phyloP scores from a whole-genome alignment of 2,329 filamentous ascomycete species.

The Arthrobotrys musiformis region DNA sequence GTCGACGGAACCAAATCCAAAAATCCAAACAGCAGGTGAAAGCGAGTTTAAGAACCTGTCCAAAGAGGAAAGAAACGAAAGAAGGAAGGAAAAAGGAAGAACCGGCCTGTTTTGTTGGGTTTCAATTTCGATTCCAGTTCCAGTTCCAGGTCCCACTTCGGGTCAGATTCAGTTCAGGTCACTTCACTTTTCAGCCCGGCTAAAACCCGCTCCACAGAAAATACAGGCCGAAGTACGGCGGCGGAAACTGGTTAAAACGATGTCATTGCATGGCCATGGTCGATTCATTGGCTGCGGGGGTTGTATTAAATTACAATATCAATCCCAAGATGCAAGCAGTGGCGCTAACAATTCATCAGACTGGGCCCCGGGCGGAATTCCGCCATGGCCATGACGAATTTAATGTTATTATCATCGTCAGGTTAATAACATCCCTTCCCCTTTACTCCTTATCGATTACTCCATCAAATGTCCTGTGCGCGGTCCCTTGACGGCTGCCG shows the following conservation, averaged over 20 bases:
- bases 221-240: not conserved
- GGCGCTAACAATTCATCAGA: not conserved
- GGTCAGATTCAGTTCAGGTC: too few relatives aligned
- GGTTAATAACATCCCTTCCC: conserved; percentile 25
- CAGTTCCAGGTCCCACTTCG: too few relatives aligned
- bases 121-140: conserved; percentile 41
- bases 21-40: conserved; percentile 34
- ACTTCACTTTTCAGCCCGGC: conserved; percentile 39
- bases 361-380: conserved; percentile 39
- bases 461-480: not conserved
- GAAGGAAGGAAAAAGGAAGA: not conserved
- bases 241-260: conserved; percentile 11
- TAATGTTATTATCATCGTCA: too few relatives aligned
- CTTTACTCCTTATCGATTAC: conserved; percentile 19
- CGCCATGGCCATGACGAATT: conserved; percentile 9
- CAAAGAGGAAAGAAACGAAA: conserved; percentile 12
- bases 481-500: conserved; percentile 8
- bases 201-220: conserved; percentile 9
- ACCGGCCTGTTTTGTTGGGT: conserved; percentile 36
- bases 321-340: too few relatives aligned
- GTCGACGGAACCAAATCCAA: too few relatives aligned
- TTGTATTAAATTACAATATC: conserved; percentile 14
- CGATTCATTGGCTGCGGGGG: conserved; percentile 35
- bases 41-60: conserved; percentile 15
- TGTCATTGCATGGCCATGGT: too few relatives aligned